Base-by-base conservation (phyloP, 2,329 filamentous ascomycete species). In the Ceratocystiopsis minuta region DNA sequence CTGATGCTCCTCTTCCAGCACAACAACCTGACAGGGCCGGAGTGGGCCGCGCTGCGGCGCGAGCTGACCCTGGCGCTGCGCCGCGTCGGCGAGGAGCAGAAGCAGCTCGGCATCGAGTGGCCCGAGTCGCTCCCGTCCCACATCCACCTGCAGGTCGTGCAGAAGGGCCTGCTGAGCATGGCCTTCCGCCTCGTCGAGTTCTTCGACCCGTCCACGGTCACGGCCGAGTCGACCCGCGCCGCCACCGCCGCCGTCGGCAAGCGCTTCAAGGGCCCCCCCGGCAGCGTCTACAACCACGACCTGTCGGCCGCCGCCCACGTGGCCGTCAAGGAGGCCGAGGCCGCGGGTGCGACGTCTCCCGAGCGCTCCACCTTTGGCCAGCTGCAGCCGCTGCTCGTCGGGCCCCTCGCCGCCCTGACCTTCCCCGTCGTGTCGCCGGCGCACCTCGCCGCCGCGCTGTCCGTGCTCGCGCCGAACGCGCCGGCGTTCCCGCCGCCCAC, bases 161-260 rank as follows among this genome's bases (percentile, higher is more conserved):
- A 90, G 55, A 90, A 84, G 14, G 81, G 83, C 54, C 92, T 98
- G 55, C 84, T 98, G 56, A 78, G 79, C 50, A 75, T 83, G 16
- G 87, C 88, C 1, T 65, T 96, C 47, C 79, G 80, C 50, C 73
- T 96, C 40, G 78, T 87, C 46, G 88, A 96, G 55, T 92, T 86
- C 61, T 92, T 74, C 55, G 72, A 72, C 55, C 70, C 67, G 4
- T 59, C 63, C 16, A 50, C 56, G 6, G 52, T 57, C 14, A 52
- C 54, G 28, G 52, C 57, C 18, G 41, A 43, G 37, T 14, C 24
- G 7, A 41, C 39, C n/a, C 41, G 36, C 9, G 44, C 44, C 5
- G 3, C 51, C 48, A 3, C 57, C 53, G 4, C 50, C 48, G 2
- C 53, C 55, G n/a, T 55, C 58, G 15, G 43, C 43, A 42, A 36